Base-by-base conservation (phyloP, 352 stramenopile genomes). In the Elongisporangium anandrum region DNA sequence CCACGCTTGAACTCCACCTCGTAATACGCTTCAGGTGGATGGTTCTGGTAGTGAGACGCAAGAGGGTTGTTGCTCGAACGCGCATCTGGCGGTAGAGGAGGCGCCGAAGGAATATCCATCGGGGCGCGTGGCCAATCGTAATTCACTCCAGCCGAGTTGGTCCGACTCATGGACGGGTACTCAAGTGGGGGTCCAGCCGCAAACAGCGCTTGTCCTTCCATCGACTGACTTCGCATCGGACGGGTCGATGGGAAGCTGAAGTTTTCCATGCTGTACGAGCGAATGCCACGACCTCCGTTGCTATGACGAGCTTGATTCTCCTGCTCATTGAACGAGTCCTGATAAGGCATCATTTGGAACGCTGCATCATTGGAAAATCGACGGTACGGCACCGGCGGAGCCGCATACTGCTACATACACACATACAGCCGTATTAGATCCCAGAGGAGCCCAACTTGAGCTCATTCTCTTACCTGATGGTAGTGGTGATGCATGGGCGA, bases 1-100 rank as follows among this genome's bases (percentile, higher is more conserved):
- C 85, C 95, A 8, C 94, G 85, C 68, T 99, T 99, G 67, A 99
- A 99, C 69, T 98, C 96, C 39, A 99, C 87, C 55, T 96, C 92
- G 65, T 97, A 99, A 54, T 92, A 94, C 0, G 85, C 85, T 68
- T 94, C 85, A 4, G 85, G 85, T 16, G 80, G 80, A 17, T 82
- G 77, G 4, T 66, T 70, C 24, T 77, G 79, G 34, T 81, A 91
- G 34, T 81, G 80, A 39, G 60, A 49, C 6, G 22, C 13, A 50
- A 21, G 19, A 26, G 41, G 61, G 48, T 45, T 57, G 17, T 57
- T 57, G 21, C 51, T 45, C 1, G 61, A 47, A 38, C 76, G 75
- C 16, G 70, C 41, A 65, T 92, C 82, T 12, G 82, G 85, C 6
- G 85, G 81, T 1, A 94, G 66, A 7, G 85, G 85, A 16, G 85